Evolutionary conservation across 2,329 filamentous ascomycete genomes (phyloP).

Genomic region (Elsinoe ampelina): DNA sequence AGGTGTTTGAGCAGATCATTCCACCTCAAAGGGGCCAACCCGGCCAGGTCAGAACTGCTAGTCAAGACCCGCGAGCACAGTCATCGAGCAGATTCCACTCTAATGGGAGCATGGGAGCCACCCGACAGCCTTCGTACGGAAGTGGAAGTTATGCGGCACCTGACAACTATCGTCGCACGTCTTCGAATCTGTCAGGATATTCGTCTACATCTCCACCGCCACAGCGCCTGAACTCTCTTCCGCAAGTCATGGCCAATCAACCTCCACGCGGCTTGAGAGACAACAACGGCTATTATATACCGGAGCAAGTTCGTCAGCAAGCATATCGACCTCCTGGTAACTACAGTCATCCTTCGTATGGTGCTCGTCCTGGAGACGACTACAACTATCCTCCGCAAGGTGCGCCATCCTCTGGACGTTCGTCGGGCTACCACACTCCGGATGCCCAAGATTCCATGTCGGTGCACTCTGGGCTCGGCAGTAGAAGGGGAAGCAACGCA

Average conservation of each 20-base stretch:
- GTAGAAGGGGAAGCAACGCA: not conserved
- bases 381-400: not conserved
- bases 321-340: not conserved
- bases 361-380: not conserved
- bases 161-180: not conserved
- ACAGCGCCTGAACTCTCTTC: not conserved
- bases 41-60: not conserved
- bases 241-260: not conserved
- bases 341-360: not conserved
- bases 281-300: constrained; percentile 12
- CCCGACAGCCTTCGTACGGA: not conserved
- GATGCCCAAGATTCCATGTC: not conserved
- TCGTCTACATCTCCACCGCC: not conserved
- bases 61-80: not conserved
- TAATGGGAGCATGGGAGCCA: not conserved
- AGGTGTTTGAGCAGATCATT: constrained; percentile 2
- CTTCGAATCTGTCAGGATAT: not conserved
- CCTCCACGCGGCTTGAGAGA: not conserved
- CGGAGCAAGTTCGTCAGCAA: not conserved
- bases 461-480: not conserved
- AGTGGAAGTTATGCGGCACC: not conserved
- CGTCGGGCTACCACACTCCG: not conserved
- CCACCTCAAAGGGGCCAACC: not conserved
- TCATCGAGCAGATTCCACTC: not conserved
- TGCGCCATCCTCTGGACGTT: not conserved